Conservation (phyloP, 148 eudicot species). For the Camellia lanceoleosa region DNA sequence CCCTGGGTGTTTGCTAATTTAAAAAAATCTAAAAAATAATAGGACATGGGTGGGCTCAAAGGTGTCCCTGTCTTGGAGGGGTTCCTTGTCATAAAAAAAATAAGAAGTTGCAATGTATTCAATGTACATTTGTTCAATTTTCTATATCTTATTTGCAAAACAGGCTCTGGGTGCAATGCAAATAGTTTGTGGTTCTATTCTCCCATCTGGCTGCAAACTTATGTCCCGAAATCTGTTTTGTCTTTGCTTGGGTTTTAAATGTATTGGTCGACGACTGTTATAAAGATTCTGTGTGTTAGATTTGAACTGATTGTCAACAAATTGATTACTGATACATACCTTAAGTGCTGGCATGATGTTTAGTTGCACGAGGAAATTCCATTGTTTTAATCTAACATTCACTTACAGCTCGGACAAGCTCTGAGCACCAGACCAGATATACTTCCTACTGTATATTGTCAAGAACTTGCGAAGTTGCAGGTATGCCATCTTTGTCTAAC, state of each 20-base stretch:
- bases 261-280: neutral
- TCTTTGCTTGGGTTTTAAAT: neutral
- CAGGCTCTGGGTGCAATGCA: no score
- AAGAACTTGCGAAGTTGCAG: constrained; percentile 93
- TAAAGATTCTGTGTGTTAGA: neutral
- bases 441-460: constrained; percentile 77
- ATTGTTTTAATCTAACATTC: constrained; percentile 6
- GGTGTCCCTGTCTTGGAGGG: no score
- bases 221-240: neutral
- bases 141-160: no score
- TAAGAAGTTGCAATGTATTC: no score
- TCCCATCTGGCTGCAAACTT: neutral
- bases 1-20: no score
- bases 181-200: neutral
- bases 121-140: no score
- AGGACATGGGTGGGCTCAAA: no score
- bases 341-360: neutral
- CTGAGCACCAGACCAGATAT: constrained; percentile 98
- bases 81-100: no score
- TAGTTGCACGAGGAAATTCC: neutral
- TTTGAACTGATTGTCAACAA: neutral
- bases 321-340: neutral
- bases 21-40: no score
- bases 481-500: constrained; percentile 31
- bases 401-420: constrained; percentile 91